Conservation (phyloP, 345 rosid species). For the Eucalyptus fibrosa region DNA sequence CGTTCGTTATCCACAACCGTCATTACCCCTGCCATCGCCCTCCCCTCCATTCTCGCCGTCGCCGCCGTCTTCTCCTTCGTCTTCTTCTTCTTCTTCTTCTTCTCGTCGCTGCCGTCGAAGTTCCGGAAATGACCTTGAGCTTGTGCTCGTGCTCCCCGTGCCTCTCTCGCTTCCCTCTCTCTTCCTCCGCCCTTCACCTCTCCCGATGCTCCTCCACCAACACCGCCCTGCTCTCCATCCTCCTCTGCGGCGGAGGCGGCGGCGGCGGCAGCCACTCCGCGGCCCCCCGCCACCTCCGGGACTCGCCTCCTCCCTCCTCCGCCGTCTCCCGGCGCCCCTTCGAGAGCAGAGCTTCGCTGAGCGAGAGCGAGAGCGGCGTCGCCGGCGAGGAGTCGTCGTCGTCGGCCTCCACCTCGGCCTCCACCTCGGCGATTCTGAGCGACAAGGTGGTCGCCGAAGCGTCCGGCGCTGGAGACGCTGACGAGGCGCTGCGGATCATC, state of each 20-base stretch:
- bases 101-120: neutral
- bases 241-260: conserved; percentile 1
- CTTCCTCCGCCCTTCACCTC: conserved; percentile 10
- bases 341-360: conserved; percentile 20
- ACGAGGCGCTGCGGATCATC: conserved; percentile 47
- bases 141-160: conserved; percentile 24
- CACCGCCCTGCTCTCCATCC: conserved; percentile 9
- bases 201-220: conserved; percentile 9
- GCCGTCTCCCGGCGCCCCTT: neutral
- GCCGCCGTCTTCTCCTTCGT: neutral
- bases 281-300: neutral
- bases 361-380: conserved; percentile 9
- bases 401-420: neutral
- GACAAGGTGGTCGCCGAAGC: conserved; percentile 32
- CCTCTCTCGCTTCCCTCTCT: conserved; percentile 21
- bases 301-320: neutral
- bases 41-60: neutral
- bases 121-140: conserved; percentile 12
- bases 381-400: neutral
- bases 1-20: neutral
- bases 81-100: no score
- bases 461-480: conserved; percentile 46
- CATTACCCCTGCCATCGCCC: neutral
- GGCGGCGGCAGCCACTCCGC: neutral
- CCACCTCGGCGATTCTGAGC: conserved; percentile 1